These are phyloP conservation scores for Corymbia calophylla DNA, from an alignment of 441 rosid genomes.

Conservation along the genomic window DNA sequence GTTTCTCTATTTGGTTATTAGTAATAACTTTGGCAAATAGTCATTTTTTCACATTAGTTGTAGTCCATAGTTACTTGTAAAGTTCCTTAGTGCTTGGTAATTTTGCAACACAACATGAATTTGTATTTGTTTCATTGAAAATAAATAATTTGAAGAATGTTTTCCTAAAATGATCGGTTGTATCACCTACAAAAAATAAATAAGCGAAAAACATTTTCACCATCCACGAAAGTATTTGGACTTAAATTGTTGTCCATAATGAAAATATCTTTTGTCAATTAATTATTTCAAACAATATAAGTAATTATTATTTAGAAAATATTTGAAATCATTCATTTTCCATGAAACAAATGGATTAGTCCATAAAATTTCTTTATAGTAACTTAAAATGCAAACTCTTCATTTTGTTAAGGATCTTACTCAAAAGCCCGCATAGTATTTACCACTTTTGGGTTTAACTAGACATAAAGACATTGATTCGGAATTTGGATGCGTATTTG, in stretches of 20 bases:
- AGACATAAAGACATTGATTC: no score
- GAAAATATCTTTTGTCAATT: not conserved
- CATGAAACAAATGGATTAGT: not conserved
- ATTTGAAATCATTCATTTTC: no score
- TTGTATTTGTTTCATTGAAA: not conserved
- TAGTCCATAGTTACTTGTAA: not conserved
- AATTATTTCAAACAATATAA: no score
- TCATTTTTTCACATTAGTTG: not conserved
- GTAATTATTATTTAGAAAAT: not conserved
- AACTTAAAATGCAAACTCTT: no score
- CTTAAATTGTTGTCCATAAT: not conserved
- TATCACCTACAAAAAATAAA: no score
- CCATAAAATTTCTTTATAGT: not conserved
- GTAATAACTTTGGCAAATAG: not conserved
- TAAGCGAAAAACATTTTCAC: not conserved
- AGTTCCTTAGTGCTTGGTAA: not conserved
- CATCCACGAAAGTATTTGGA: not conserved
- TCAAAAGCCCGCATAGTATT: no score
- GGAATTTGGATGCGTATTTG: not conserved
- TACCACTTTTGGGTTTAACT: no score
- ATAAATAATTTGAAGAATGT: no score
- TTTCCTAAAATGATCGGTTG: not conserved
- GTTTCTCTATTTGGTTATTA: not conserved
- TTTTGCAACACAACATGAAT: not conserved
- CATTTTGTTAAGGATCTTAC: no score